A percentile compares a stretch with the other conserved stretches of the same genome.
Conservation (phyloP, 2,329 filamentous ascomycete genomes). For the Colletotrichum karsti region DNA sequence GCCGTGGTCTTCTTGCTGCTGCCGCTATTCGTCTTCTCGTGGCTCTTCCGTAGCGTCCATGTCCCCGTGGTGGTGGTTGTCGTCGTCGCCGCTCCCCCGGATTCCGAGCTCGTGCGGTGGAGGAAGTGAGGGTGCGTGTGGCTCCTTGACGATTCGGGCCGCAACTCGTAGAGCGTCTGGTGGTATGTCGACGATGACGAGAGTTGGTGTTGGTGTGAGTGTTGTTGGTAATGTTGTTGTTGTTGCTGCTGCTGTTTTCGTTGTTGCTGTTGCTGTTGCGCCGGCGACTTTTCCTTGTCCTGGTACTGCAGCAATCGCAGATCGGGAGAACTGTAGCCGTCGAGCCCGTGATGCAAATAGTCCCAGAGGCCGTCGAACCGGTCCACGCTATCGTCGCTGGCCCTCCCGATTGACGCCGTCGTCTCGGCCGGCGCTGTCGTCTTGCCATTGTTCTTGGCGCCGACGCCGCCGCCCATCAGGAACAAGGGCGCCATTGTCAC, state of each 20-base stretch:
- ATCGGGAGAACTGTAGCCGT: conserved; percentile 24
- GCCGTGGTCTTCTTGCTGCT: conserved; percentile 13
- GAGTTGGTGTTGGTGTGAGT: background rate
- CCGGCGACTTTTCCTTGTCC: background rate
- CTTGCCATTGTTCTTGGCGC: conserved; percentile 9
- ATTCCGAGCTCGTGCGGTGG: conserved; percentile 5
- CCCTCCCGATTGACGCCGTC: background rate
- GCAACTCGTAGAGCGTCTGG: conserved; percentile 1
- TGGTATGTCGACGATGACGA: conserved; percentile 17
- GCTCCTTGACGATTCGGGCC: conserved; percentile 23
- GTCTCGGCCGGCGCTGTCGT: background rate
- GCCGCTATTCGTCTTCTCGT: conserved; percentile 22
- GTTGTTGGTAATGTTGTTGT: background rate
- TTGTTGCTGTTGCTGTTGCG: background rate
- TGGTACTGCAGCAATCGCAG: background rate
- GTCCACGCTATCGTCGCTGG: conserved; percentile 23
- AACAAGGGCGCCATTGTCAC: conserved; percentile 22
- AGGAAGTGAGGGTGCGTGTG: background rate
- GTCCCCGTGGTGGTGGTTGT: background rate
- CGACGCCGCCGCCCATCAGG: background rate
- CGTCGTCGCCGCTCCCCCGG: background rate
- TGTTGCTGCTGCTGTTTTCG: background rate
- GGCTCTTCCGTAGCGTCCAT: conserved; percentile 1
- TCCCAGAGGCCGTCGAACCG: conserved; percentile 20
- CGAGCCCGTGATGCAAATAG: conserved; percentile 26